Percentiles rank a stretch among this genome's conserved stretches.
phyloP scores from a whole-genome alignment of 305 asterid genomes.

The Solanum aculeatissimum region DNA sequence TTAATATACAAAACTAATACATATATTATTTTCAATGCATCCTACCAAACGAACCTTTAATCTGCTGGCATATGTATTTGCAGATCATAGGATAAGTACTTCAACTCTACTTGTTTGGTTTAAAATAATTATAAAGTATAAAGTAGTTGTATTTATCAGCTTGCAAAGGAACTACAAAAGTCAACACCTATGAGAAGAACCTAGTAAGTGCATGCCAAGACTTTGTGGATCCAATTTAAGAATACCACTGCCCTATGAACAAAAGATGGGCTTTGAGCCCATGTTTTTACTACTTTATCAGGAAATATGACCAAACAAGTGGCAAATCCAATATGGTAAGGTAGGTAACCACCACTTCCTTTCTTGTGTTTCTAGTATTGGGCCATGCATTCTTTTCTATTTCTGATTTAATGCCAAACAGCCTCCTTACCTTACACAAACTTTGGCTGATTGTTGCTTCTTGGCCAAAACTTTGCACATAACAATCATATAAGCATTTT shows the following conservation, averaged over 20 bases:
- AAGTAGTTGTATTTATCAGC: neutral
- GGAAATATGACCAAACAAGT: neutral
- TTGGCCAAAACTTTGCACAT: too few relatives aligned
- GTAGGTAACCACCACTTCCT: neutral
- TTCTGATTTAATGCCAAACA: neutral
- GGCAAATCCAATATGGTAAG: neutral
- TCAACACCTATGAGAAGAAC: neutral
- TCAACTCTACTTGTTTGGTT: neutral
- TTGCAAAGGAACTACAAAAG: neutral
- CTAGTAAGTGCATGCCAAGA: neutral
- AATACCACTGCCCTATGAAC: neutral
- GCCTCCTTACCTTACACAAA: neutral
- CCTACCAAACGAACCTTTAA: neutral
- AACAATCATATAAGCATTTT: too few relatives aligned
- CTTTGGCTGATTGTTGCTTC: too few relatives aligned
- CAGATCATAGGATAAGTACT: neutral
- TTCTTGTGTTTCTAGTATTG: neutral
- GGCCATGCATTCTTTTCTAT: neutral
- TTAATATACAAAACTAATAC: too few relatives aligned
- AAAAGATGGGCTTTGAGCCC: neutral
- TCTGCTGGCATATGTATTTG: neutral
- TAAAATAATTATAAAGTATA: neutral
- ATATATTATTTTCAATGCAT: too few relatives aligned
- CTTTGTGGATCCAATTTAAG: neutral
- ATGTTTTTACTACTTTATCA: neutral